Base-by-base conservation (phyloP, 2,329 filamentous ascomycete species). In the Ophiognomonia clavigignenti-juglandacearum region DNA sequence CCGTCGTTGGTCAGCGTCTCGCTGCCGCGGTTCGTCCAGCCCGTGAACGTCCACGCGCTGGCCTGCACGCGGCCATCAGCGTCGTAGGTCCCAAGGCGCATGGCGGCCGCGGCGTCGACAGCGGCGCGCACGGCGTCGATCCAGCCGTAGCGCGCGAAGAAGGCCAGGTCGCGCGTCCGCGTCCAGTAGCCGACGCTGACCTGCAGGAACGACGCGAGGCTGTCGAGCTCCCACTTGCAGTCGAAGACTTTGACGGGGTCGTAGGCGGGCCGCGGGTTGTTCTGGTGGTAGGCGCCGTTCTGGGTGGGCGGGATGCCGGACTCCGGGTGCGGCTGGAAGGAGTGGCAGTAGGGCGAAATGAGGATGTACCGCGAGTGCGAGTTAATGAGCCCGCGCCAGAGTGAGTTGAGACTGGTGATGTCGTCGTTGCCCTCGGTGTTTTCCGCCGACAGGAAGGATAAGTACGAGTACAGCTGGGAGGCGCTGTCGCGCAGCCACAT, bases 171-270 rank as follows among this genome's bases (percentile, higher is more conserved):
- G 50, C 74, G 74, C 6, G 77, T 77, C 55, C 76, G 73, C 57
- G 75, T 70, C 59, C 87, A 87, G 48, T 93, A 95, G 50, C 91
- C 82, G 40, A 87, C 84, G 2, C 81, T 82, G 4, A 95, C 74
- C 35, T 86, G 82, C n/a, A 96, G 74, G 64, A 95, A 96, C 36
- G 87, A 83, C 0, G 89, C 89, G 2, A 95, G 77, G 7, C 88
- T 92, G 69, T 95, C 90, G 31, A 96, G 79, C 66, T 95, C 90
- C 65, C 92, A 95, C 68, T 95, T 95, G 75, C 88, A 95, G 61
- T 91, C 88, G 58, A 88, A 92, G 1, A 92, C 87, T 19, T 82
- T 72, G 1, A 71, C 74, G 2, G 74, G 75, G 58, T 88, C 82
- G 56, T 89, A 88, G 0, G 73, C 68, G 2, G 86, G 85, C 75